Conservation (phyloP, 352 stramenopile species). For the Blastocystis sp. region DNA sequence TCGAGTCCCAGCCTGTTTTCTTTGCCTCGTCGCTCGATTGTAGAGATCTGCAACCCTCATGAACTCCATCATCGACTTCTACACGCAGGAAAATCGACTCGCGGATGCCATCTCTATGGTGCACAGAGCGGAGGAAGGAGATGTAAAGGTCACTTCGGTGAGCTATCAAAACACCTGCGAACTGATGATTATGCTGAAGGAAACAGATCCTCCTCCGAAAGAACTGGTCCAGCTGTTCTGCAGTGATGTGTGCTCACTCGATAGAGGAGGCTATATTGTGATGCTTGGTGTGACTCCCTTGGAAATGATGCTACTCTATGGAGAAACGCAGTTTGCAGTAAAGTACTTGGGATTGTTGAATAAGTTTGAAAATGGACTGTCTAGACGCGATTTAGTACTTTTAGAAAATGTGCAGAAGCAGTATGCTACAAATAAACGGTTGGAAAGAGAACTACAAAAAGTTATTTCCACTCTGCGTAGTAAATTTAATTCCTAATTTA, state of each 20-base stretch:
- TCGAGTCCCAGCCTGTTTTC: slow-evolving; percentile 25
- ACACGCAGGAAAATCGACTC: not conserved
- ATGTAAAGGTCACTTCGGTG: slow-evolving; percentile 32
- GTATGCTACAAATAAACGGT: not conserved
- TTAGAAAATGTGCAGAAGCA: slow-evolving; percentile 19
- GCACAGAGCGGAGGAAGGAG: not conserved
- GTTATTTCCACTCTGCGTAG: not conserved
- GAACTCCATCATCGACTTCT: slow-evolving; percentile 45
- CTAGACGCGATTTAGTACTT: not conserved
- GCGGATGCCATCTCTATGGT: not conserved
- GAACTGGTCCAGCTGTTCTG: not conserved
- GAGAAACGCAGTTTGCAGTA: not conserved
- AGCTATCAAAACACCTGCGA: slow-evolving; percentile 11
- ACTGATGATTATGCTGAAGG: not conserved
- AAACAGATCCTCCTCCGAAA: not conserved
- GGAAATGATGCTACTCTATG: slow-evolving; percentile 38
- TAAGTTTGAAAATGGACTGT: slow-evolving; percentile 14
- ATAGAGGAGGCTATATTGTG: slow-evolving; percentile 36
- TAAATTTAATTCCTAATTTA: slow-evolving; percentile 39
- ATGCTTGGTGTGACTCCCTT: slow-evolving; percentile 21
- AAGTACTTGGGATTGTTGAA: not conserved
- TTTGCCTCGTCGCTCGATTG: not conserved
- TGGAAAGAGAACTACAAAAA: not conserved
- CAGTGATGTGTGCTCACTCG: not conserved
- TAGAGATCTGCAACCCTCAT: slow-evolving; percentile 44